These are phyloP conservation scores for Malus fusca DNA, from an alignment of 306 rosid genomes.

Conservation along the genomic window DNA sequence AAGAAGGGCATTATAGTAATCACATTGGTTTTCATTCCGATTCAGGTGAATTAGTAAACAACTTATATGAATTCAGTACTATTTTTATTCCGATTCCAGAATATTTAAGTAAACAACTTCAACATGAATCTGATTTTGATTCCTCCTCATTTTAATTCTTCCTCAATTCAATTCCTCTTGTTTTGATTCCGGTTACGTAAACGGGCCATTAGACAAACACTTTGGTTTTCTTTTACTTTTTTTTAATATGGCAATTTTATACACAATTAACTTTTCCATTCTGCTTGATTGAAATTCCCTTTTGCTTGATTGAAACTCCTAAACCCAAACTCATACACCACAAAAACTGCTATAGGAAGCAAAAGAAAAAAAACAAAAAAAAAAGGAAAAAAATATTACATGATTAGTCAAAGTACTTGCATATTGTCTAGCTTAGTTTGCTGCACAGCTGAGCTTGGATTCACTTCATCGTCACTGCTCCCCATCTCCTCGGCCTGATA, in stretches of 20 bases:
- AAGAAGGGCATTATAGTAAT: no score
- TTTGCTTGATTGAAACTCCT: conserved; percentile 4
- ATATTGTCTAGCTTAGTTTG: conserved; percentile 52
- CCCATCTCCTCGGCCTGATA: conserved; percentile 67
- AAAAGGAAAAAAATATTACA: not conserved
- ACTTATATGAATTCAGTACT: no score
- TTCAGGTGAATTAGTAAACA: no score
- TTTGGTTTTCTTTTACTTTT: no score
- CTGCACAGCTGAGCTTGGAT: conserved; percentile 30
- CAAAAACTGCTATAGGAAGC: not conserved
- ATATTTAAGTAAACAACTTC: no score
- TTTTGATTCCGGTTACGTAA: no score
- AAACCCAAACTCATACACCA: not conserved
- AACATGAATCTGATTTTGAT: no score
- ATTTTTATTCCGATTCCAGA: no score
- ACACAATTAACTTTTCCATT: not conserved
- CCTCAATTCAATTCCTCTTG: no score
- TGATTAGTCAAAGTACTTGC: conserved; percentile 37
- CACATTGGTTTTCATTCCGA: no score
- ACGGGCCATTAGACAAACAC: no score
- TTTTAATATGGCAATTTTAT: not conserved
- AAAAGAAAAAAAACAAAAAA: not conserved
- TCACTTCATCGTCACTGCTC: conserved; percentile 25
- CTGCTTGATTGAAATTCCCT: not conserved
- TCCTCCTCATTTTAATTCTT: no score